Conservation (phyloP, 768 basidiomycete species). For the Harrya chromipes region DNA sequence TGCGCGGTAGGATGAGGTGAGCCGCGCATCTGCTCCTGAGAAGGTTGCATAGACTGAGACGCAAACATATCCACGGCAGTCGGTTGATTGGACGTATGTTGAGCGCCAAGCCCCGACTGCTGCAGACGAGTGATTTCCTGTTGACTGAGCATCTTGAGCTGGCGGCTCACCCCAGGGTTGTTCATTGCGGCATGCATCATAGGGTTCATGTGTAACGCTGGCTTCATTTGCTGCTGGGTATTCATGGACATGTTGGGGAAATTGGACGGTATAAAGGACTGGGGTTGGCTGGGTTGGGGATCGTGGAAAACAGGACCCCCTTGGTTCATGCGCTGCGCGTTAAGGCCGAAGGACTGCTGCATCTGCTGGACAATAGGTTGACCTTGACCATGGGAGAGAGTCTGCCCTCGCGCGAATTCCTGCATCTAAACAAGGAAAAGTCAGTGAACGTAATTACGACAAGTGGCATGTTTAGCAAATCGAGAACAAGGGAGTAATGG, state of each 20-base stretch:
- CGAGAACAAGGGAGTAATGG: background rate
- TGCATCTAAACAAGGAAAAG: conserved; percentile 38
- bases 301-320: conserved; percentile 38
- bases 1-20: conserved; percentile 42
- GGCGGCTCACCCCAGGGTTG: conserved; percentile 28
- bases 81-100: conserved; percentile 38
- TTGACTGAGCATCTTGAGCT: conserved; percentile 47
- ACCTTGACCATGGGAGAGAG: conserved; percentile 39
- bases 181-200: conserved; percentile 38
- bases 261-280: conserved; percentile 34
- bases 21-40: conserved; percentile 44
- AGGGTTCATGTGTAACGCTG: conserved; percentile 29
- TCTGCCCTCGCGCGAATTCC: conserved; percentile 43
- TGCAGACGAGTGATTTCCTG: conserved; percentile 37
- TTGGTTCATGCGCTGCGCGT: conserved; percentile 36
- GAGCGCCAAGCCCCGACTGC: conserved; percentile 29
- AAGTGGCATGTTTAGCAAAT: conserved; percentile 3
- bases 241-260: conserved; percentile 40
- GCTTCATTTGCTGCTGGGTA: conserved; percentile 35
- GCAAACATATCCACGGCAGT: conserved; percentile 46
- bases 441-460: conserved; percentile 23
- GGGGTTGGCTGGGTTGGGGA: conserved; percentile 26
- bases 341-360: conserved; percentile 42
- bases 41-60: conserved; percentile 39
- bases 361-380: conserved; percentile 39